Evolutionary conservation across 2,329 filamentous ascomycete species (phyloP), one percentile per base, ranked within the genome.

Genomic region (Verticillium nubilum): DNA sequence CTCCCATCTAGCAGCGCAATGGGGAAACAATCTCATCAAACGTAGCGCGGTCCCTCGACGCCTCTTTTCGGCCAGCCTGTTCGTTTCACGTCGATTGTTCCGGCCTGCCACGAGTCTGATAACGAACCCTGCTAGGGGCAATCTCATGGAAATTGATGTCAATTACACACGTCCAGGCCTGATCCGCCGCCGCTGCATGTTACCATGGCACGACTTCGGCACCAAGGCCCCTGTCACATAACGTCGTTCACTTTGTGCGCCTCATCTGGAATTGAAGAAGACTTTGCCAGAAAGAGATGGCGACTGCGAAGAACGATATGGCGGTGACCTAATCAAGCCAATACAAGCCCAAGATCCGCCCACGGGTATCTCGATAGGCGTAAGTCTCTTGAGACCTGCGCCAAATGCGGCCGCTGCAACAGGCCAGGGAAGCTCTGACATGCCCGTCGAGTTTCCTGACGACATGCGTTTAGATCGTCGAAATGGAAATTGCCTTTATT

Each of bases 71-170:
- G 37, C 37, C 37, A 47, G 19, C 37, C 37, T 47, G 9, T 47
- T 47, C 37, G 37, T 47, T 47, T 47, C 19, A 25, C 12, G n/a
- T 47, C 37, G 37, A 47, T 23, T 19, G 17, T 47, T 47, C 37
- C 37, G 17, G 37, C n/a, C 37, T 47, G 37, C 37, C 37, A 47
- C 37, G 37, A 47, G 37, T 47, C n/a, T 47, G 37, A 47, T 47
- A 47, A 25, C n/a, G 37, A 47, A 47, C 37, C 37, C n/a, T 47
- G 37, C 37, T 47, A n/a, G n/a, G 37, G n/a, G 52, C 27, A 53
- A 53, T 53, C 52, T 53, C 52, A 29, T 53, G 52, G 52, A 53
- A 53, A 53, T 53, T 53, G 52, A 29, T 27, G 25, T 53, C 52
- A 53, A 53, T 53, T 53, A 53, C 52, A 27, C 52, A 29, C 25